phyloP scores from a whole-genome alignment of 2,329 filamentous ascomycete genomes.

The Penicillium digitatum region DNA sequence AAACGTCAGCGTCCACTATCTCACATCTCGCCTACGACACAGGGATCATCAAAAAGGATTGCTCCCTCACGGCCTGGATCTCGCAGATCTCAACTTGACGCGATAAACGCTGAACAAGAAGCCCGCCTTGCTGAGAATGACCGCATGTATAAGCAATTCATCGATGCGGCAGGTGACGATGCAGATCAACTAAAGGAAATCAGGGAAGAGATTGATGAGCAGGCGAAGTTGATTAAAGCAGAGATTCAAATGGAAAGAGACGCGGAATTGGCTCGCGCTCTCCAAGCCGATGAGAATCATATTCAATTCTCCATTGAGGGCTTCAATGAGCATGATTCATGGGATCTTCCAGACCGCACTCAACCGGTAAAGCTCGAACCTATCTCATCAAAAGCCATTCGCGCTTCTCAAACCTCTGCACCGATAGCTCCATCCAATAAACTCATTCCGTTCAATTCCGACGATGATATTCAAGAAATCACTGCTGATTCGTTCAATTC shows the following conservation, averaged over 20 bases:
- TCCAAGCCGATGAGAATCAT: conserved; percentile 30
- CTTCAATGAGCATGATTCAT: not conserved
- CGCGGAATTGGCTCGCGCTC: conserved; percentile 37
- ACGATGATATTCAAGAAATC: conserved; percentile 33
- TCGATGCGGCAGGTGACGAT: not conserved
- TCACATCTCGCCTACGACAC: not conserved
- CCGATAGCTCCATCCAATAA: not conserved
- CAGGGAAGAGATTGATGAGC: conserved; percentile 27
- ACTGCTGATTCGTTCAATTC: conserved; percentile 10
- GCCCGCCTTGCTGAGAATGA: conserved; percentile 1
- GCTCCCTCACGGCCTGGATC: conserved; percentile 3
- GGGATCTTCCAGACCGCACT: conserved; percentile 13
- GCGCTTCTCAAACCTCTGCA: not conserved
- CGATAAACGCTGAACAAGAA: conserved; percentile 9
- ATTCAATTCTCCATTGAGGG: not conserved
- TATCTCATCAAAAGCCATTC: not conserved
- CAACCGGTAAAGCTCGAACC: conserved; percentile 1
- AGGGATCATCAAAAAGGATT: conserved; percentile 15
- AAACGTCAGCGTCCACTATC: conserved; percentile 21
- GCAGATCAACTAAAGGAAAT: conserved; percentile 18
- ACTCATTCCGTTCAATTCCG: not conserved
- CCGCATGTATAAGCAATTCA: conserved; percentile 4
- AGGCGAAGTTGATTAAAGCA: conserved; percentile 8
- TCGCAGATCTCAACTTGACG: conserved; percentile 4
- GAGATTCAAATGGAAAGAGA: conserved; percentile 25